These are phyloP conservation scores for Globisporangium abappressorium DNA, from an alignment of 352 stramenopile species.

Conservation along the genomic window DNA sequence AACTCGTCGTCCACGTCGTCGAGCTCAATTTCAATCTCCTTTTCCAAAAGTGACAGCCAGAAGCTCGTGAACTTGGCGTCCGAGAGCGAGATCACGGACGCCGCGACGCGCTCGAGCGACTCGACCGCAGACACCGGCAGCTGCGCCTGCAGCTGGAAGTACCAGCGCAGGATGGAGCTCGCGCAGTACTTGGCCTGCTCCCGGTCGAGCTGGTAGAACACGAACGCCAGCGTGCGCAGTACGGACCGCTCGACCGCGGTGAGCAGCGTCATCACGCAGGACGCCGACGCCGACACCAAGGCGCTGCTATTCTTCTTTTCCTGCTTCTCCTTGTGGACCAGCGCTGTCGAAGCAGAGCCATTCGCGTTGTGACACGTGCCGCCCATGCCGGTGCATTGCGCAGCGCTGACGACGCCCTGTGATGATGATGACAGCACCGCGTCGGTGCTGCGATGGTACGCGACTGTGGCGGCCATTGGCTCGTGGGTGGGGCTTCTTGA, in stretches of 20 bases:
- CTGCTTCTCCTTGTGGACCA: background rate
- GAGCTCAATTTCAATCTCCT: slow-evolving; percentile 31
- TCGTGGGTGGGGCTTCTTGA: background rate
- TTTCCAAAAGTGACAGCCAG: slow-evolving; percentile 60
- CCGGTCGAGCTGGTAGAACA: slow-evolving; percentile 61
- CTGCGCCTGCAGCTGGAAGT: slow-evolving; percentile 56
- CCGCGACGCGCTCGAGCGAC: slow-evolving; percentile 44
- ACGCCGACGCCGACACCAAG: slow-evolving; percentile 6
- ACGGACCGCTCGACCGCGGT: slow-evolving; percentile 57
- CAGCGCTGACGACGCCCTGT: background rate
- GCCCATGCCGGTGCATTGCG: background rate
- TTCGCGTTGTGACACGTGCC: background rate
- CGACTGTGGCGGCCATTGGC: slow-evolving; percentile 4
- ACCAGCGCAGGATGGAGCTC: slow-evolving; percentile 57
- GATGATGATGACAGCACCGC: slow-evolving; percentile 3
- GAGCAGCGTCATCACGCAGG: slow-evolving; percentile 43
- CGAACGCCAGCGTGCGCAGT: slow-evolving; percentile 60
- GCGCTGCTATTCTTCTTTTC: background rate
- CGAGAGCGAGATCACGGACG: slow-evolving; percentile 60
- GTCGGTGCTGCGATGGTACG: slow-evolving; percentile 6
- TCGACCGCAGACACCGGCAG: slow-evolving; percentile 46
- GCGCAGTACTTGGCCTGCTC: slow-evolving; percentile 57
- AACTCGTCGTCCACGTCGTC: slow-evolving; percentile 12
- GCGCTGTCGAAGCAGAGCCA: background rate
- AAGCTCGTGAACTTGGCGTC: slow-evolving; percentile 64